phyloP scores from a whole-genome alignment of 192 early-diverging fungal species.

The Coemansia sp. region DNA sequence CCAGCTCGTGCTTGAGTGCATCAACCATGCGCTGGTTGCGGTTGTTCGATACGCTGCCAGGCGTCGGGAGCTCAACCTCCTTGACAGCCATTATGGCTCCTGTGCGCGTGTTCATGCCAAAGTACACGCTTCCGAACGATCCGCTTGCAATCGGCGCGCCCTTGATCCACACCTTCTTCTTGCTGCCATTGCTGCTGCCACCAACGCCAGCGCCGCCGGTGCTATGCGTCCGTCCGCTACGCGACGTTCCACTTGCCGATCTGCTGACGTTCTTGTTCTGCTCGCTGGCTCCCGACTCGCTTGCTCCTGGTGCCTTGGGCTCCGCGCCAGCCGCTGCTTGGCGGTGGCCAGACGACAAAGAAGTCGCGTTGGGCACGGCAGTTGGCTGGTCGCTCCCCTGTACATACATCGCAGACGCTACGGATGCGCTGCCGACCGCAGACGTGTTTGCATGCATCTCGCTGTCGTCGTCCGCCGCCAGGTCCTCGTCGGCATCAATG shows the following conservation, averaged over 20 bases:
- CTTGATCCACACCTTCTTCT: conserved; percentile 74
- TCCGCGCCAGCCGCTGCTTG: not conserved
- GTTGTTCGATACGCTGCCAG: conserved; percentile 68
- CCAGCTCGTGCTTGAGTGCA: conserved; percentile 87
- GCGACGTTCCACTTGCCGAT: conserved; percentile 3
- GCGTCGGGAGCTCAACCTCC: conserved; percentile 83
- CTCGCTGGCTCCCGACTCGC: not conserved
- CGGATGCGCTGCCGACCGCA: not conserved
- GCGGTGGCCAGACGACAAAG: not conserved
- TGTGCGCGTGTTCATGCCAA: conserved; percentile 83
- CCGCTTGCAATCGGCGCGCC: conserved; percentile 92
- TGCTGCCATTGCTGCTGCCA: conserved; percentile 3
- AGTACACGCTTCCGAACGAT: conserved; percentile 95
- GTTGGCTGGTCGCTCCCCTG: conserved; percentile 12
- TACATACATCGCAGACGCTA: conserved; percentile 4
- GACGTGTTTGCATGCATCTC: conserved; percentile 6
- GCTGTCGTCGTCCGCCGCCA: conserved; percentile 35
- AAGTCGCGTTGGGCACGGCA: not conserved
- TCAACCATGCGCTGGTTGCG: conserved; percentile 82
- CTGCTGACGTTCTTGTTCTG: conserved; percentile 5
- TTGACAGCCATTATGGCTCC: conserved; percentile 98
- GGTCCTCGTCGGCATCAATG: conserved; percentile 35
- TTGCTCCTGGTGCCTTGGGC: conserved; percentile 2
- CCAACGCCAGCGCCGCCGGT: not conserved
- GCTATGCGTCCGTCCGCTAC: conserved; percentile 10